These are phyloP conservation scores for Chamaecrista fasciculata DNA, from an alignment of 306 rosid genomes.

Conservation along the genomic window DNA sequence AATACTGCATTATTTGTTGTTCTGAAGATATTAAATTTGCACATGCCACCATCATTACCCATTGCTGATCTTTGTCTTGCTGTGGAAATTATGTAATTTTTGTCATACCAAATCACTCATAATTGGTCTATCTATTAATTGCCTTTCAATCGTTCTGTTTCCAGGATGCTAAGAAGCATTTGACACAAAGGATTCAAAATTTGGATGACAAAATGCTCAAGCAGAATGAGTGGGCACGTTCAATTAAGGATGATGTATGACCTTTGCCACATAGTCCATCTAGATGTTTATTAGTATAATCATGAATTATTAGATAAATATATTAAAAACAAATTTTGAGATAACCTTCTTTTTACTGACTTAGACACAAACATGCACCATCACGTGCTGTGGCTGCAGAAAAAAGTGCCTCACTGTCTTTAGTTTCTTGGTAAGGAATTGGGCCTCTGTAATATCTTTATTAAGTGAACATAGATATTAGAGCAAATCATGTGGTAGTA, in stretches of 20 bases:
- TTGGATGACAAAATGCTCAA: constrained; percentile 83
- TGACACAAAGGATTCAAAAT: constrained; percentile 85
- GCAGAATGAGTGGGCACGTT: constrained; percentile 67
- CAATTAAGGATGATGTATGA: constrained; percentile 72
- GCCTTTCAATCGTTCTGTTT: constrained; percentile 31
- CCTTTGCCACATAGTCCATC: constrained; percentile 4
- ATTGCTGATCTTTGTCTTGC: background rate
- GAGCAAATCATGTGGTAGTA: background rate
- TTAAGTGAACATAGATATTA: constrained; percentile 19
- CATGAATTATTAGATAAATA: background rate
- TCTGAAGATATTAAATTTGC: constrained; percentile 2
- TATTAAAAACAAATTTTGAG: constrained; percentile 1
- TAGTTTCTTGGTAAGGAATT: constrained; percentile 1
- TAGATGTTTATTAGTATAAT: constrained; percentile 20
- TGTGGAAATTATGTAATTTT: constrained; percentile 6
- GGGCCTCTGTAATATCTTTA: background rate
- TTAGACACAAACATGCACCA: background rate
- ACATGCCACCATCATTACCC: background rate
- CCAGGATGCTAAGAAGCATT: constrained; percentile 92
- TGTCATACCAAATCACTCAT: background rate
- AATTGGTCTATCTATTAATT: background rate
- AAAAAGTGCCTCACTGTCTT: background rate
- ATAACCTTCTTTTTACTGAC: background rate
- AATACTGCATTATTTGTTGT: background rate
- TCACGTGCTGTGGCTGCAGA: background rate